These are phyloP conservation scores for Pinus tabuliformis DNA, from an alignment of 75 land plant genomes.

Conservation along the genomic window DNA sequence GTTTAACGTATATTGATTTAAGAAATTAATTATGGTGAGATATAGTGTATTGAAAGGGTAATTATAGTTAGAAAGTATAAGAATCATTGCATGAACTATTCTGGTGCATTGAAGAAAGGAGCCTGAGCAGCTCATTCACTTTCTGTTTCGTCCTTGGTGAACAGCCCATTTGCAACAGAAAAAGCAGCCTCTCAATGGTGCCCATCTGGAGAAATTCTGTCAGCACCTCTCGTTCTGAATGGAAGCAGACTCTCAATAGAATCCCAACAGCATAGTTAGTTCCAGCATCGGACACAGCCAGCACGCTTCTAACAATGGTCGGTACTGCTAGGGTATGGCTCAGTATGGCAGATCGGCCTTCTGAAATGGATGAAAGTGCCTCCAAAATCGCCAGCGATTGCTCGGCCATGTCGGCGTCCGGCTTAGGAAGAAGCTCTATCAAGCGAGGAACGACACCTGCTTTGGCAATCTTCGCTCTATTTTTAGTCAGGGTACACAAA, in stretches of 20 bases:
- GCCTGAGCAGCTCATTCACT: constrained; percentile 42
- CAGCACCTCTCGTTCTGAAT: constrained; percentile 3
- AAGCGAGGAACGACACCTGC: constrained; percentile 18
- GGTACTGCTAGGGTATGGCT: constrained; percentile 39
- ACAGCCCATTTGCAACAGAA: constrained; percentile 50
- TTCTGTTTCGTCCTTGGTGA: constrained; percentile 27
- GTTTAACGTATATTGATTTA: too few relatives aligned
- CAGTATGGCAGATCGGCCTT: constrained; percentile 42
- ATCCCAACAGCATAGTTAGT: constrained; percentile 3
- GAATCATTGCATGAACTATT: too few relatives aligned
- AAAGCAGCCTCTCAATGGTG: constrained; percentile 33
- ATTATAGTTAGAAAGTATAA: too few relatives aligned
- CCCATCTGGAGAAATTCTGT: constrained; percentile 40
- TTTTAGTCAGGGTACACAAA: background rate
- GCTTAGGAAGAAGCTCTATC: constrained; percentile 18
- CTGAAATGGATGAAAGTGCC: constrained; percentile 35
- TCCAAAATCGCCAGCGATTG: constrained; percentile 22
- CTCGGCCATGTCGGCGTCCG: constrained; percentile 7
- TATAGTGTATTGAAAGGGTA: too few relatives aligned
- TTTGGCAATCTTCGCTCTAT: constrained; percentile 6
- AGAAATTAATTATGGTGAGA: too few relatives aligned
- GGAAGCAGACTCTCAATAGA: constrained; percentile 10
- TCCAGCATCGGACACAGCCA: constrained; percentile 14
- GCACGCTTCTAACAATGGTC: constrained; percentile 22
- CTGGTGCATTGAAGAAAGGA: background rate